Evolutionary conservation across 495 filamentous ascomycete genomes (phyloP).

Genomic region (Articulospora tetracladia): DNA sequence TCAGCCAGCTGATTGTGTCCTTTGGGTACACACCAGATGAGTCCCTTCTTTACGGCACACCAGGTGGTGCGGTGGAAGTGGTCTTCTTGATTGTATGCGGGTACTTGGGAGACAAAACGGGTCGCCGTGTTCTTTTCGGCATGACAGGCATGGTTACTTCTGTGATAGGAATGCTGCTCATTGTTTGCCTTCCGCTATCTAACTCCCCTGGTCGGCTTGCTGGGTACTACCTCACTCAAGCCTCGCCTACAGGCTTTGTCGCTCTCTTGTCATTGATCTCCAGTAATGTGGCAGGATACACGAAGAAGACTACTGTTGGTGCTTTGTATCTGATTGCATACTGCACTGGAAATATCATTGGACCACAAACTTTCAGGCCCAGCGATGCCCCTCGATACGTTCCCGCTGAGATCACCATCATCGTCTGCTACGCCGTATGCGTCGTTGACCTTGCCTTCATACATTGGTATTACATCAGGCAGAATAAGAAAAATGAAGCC

Average conservation of each 20-base stretch:
- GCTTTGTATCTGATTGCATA: constrained; percentile 63
- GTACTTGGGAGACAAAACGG: constrained; percentile 53
- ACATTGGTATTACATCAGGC: constrained; percentile 53
- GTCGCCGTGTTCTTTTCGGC: constrained; percentile 48
- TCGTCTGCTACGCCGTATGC: constrained; percentile 57
- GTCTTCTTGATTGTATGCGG: constrained; percentile 56
- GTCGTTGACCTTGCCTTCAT: constrained; percentile 57
- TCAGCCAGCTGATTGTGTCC: constrained; percentile 60
- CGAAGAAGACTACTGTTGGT: constrained; percentile 66
- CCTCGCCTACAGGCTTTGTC: constrained; percentile 44
- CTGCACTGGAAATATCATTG: constrained; percentile 57
- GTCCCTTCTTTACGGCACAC: constrained; percentile 62
- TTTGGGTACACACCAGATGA: constrained; percentile 55
- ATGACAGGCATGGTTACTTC: constrained; percentile 35
- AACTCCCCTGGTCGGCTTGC: constrained; percentile 30
- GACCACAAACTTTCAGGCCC: constrained; percentile 28
- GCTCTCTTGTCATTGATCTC: constrained; percentile 20
- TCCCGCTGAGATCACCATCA: constrained; percentile 64
- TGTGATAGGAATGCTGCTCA: constrained; percentile 59
- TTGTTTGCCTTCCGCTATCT: constrained; percentile 57
- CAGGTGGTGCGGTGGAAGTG: constrained; percentile 64
- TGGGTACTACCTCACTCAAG: constrained; percentile 28
- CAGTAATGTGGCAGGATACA: constrained; percentile 68
- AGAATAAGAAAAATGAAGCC: constrained; percentile 60
- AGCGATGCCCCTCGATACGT: constrained; percentile 51